phyloP scores from a whole-genome alignment of 2,329 filamentous ascomycete species.

The Paecilomyces sp. region DNA sequence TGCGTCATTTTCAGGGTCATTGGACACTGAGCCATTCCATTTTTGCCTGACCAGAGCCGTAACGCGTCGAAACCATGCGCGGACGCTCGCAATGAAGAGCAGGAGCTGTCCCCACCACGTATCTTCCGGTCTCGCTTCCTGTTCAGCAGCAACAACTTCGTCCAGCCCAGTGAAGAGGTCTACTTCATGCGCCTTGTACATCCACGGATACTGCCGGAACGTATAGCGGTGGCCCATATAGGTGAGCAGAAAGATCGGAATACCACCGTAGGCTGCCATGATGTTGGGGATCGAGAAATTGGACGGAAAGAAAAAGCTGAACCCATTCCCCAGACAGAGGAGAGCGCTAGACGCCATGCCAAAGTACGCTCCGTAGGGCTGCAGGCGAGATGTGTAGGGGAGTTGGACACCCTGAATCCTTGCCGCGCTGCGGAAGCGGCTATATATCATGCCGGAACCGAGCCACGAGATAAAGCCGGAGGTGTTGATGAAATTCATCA shows the following conservation, averaged over 20 bases:
- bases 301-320: constrained; percentile 53
- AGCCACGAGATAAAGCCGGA: constrained; percentile 66
- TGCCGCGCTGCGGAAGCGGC: constrained; percentile 51
- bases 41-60: background rate
- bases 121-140: background rate
- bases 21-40: background rate
- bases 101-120: background rate
- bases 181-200: constrained; percentile 40
- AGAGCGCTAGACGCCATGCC: constrained; percentile 49
- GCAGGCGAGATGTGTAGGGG: constrained; percentile 48
- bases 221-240: constrained; percentile 48
- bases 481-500: constrained; percentile 63
- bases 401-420: constrained; percentile 40
- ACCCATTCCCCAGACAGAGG: constrained; percentile 67
- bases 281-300: constrained; percentile 48
- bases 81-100: background rate
- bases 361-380: constrained; percentile 60
- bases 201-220: constrained; percentile 45
- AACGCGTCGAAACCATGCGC: background rate
- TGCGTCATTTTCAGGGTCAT: background rate
- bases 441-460: constrained; percentile 55
- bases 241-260: constrained; percentile 52
- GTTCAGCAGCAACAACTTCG: constrained; percentile 3
- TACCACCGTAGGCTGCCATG: constrained; percentile 58
- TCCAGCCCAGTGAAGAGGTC: constrained; percentile 49